phyloP scores from a whole-genome alignment of 2,329 filamentous ascomycete genomes.

The Fusarium sp. region DNA sequence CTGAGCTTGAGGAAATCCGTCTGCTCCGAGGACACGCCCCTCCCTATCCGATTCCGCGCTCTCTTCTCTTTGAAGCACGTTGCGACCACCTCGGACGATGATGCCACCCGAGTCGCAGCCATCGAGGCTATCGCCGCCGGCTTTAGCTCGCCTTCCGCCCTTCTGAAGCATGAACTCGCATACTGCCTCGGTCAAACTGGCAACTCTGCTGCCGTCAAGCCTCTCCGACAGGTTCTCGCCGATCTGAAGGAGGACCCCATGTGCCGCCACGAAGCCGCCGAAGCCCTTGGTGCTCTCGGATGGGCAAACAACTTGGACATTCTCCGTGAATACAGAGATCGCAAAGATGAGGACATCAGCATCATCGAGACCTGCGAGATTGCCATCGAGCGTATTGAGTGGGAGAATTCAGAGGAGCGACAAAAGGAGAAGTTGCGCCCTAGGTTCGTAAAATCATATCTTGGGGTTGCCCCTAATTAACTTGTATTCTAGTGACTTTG shows the following conservation, averaged over 20 bases:
- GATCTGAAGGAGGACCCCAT: conserved; percentile 89
- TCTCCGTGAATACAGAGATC: conserved; percentile 79
- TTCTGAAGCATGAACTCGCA: conserved; percentile 95
- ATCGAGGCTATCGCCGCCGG: conserved; percentile 88
- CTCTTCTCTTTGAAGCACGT: conserved; percentile 98
- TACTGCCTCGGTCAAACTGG: conserved; percentile 96
- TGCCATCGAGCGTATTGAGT: conserved; percentile 92
- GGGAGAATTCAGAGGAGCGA: conserved; percentile 83
- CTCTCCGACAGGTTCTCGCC: conserved; percentile 79
- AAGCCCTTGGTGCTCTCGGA: conserved; percentile 90
- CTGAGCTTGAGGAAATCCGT: conserved; percentile 79
- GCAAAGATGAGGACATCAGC: conserved; percentile 79
- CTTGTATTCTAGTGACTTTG: conserved; percentile 79
- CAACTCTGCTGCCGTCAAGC: conserved; percentile 79
- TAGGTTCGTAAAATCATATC: conserved; percentile 69
- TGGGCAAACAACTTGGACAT: conserved; percentile 80
- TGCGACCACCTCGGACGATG: conserved; percentile 75
- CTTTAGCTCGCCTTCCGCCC: conserved; percentile 85
- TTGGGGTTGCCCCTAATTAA: conserved; percentile 48
- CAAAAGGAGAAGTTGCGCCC: conserved; percentile 82
- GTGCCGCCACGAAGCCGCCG: conserved; percentile 96
- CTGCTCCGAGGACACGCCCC: conserved; percentile 81
- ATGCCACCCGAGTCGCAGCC: conserved; percentile 67
- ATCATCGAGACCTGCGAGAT: conserved; percentile 98
- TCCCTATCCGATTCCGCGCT: conserved; percentile 92